A percentile compares a stretch with the other conserved stretches of the same genome.
Evolutionary conservation across 2,329 filamentous ascomycete species (phyloP).

Genomic region (Aspergillus nomiae): DNA sequence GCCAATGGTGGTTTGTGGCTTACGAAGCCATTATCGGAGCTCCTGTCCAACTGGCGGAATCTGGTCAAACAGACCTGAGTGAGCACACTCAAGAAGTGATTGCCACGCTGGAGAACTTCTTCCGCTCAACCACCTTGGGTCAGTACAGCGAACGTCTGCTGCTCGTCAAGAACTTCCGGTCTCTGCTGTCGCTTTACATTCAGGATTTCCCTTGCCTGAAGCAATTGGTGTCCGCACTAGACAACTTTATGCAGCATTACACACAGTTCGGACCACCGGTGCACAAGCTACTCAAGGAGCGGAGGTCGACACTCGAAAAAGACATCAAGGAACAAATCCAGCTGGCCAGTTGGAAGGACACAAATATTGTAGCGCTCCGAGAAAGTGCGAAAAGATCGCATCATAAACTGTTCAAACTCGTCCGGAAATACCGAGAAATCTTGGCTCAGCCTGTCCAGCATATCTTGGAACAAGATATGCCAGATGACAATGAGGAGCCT

Average conservation of each 20-base stretch:
- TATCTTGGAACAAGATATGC: slow-evolving; percentile 47
- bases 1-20: slow-evolving; percentile 94
- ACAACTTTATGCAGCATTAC: slow-evolving; percentile 78
- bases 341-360: slow-evolving; percentile 96
- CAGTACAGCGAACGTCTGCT: slow-evolving; percentile 74
- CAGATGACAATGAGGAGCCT: slow-evolving; percentile 37
- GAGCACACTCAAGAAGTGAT: slow-evolving; percentile 69
- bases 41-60: slow-evolving; percentile 66
- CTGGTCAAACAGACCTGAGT: slow-evolving; percentile 61
- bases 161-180: slow-evolving; percentile 64
- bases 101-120: slow-evolving; percentile 76
- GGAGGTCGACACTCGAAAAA: slow-evolving; percentile 78
- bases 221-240: slow-evolving; percentile 64
- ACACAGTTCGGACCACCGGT: slow-evolving; percentile 69
- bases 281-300: slow-evolving; percentile 64
- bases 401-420: slow-evolving; percentile 84
- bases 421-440: slow-evolving; percentile 83
- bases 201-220: slow-evolving; percentile 61
- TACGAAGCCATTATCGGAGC: slow-evolving; percentile 85
- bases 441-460: slow-evolving; percentile 74
- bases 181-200: slow-evolving; percentile 65
- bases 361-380: slow-evolving; percentile 83
- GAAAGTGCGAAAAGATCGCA: slow-evolving; percentile 91
- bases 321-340: slow-evolving; percentile 91
- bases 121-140: slow-evolving; percentile 75